Percentiles rank a stretch among this genome's conserved stretches.
Conservation (phyloP, 352 stramenopile species). For the Globisporangium alternatum region DNA sequence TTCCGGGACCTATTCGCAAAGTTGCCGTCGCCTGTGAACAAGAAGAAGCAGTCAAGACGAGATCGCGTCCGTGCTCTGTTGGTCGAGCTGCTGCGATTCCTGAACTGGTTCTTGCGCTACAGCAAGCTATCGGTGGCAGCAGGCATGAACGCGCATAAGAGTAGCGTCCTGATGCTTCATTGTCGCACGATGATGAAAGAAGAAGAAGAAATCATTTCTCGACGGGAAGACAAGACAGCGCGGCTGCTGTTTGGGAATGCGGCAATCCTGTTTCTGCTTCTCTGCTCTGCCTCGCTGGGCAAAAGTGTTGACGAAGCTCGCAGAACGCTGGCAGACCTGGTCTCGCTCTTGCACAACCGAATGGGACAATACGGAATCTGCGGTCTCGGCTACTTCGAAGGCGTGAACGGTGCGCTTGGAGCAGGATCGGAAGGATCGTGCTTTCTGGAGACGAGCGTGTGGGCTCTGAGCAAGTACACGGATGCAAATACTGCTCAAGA, state of each 20-base stretch:
- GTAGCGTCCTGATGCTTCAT: constrained; percentile 34
- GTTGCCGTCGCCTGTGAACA: constrained; percentile 27
- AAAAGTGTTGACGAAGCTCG: neutral
- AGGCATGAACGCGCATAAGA: constrained; percentile 23
- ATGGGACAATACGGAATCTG: constrained; percentile 51
- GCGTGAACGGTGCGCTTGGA: neutral
- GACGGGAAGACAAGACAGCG: constrained; percentile 41
- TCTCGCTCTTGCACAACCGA: constrained; percentile 42
- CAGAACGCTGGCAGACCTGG: constrained; percentile 11
- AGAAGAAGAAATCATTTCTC: constrained; percentile 47
- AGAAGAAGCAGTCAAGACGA: constrained; percentile 44
- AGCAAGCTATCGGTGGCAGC: neutral
- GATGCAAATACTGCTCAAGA: constrained; percentile 14
- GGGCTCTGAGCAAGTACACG: constrained; percentile 29
- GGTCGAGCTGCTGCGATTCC: constrained; percentile 37
- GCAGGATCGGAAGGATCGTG: constrained; percentile 17
- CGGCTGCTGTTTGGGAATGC: constrained; percentile 48
- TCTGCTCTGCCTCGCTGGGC: constrained; percentile 15
- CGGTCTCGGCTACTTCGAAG: constrained; percentile 30
- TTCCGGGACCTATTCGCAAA: constrained; percentile 32
- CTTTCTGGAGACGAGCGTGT: constrained; percentile 44
- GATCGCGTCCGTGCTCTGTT: constrained; percentile 43
- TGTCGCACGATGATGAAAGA: constrained; percentile 68
- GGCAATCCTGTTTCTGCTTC: constrained; percentile 45
- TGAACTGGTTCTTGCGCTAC: constrained; percentile 28